Conservation (phyloP, 371 early-diverging fungal genomes). For the Circinella minor region DNA sequence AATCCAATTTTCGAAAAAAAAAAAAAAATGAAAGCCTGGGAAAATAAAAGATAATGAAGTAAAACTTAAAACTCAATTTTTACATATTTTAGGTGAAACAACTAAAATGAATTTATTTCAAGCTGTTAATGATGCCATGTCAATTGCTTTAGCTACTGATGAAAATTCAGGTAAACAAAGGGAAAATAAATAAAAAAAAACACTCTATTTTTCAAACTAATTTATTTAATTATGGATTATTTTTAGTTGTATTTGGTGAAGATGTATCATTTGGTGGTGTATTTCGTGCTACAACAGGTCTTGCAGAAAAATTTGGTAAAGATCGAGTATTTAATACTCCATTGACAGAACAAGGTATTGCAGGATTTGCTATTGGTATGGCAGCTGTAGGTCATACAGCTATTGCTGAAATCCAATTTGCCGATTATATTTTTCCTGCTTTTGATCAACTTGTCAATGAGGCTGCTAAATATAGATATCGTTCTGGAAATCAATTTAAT, state of each 20-base stretch:
- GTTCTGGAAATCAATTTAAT: constrained; percentile 92
- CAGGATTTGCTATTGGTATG: constrained; percentile 97
- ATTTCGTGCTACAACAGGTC: constrained; percentile 93
- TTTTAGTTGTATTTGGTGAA: constrained; percentile 94
- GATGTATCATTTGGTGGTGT: constrained; percentile 99
- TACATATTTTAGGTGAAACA: constrained; percentile 62
- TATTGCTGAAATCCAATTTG: constrained; percentile 99
- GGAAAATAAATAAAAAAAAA: not conserved
- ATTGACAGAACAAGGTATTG: constrained; percentile 95
- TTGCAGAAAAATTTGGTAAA: constrained; percentile 88
- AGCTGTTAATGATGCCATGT: constrained; percentile 94
- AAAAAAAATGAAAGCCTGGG: too few species aligned
- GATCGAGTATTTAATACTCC: constrained; percentile 98
- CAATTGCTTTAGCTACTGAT: constrained; percentile 86
- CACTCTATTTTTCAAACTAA: too few species aligned
- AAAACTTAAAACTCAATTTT: not conserved
- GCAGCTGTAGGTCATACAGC: constrained; percentile 96
- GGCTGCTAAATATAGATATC: constrained; percentile 96
- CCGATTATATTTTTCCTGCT: constrained; percentile 97
- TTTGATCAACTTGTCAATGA: constrained; percentile 99
- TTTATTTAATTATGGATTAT: too few species aligned
- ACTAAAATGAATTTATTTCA: constrained; percentile 94
- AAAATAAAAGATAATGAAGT: not conserved
- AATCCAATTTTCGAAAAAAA: too few species aligned
- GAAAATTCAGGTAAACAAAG: constrained; percentile 73